Evolutionary conservation across 441 rosid genomes (phyloP), one percentile per base, ranked within the genome.

Genomic region (Aquilaria agallochum): DNA sequence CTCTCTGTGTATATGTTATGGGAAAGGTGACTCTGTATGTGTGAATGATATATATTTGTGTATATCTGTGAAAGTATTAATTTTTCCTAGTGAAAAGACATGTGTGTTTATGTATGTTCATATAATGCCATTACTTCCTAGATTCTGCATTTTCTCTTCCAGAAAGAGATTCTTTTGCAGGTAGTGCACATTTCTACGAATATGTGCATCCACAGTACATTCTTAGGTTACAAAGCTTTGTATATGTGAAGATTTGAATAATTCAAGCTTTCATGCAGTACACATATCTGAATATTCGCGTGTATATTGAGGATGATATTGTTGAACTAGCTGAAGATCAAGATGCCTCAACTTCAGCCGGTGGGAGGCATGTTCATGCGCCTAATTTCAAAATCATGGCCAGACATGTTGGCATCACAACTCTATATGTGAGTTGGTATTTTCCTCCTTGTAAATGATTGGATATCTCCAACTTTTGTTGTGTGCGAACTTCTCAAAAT

Each of bases 371-470:
- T 80, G 62, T 84, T 63, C 62, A 56, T 54, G 58, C 75, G 50
- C 71, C 83, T 52, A 76, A 74, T 59, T 91, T 88, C 63, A 83
- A 76, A 74, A 78, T 95, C 58, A 70, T 74, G 56, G 99, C 85
- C 54, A 89, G 81, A 79, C 75, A 72, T 68, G 84, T 91, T 42
- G 99, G 99, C 62, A 64, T 89, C 64, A 91, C 99, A 54, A 83
- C 81, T 68, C 83, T 95, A 65, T 78, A 80, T 80, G 99, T 95
- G 75, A 64, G 96, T 78, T 68, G 58, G 46, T 71, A 20, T 62
- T 64, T 63, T 66, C 33, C 56, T 34, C 47, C 31, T 69, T 59
- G 45, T 42, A 46, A 40, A 40, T 4, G 45, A 40, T 40, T 7
- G 45, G 45, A 14, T 62, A 4, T 65, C 36, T 64, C 58, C 32